Evolutionary conservation across 2,329 filamentous ascomycete species (phyloP).

Genomic region (Exophiala sideris): DNA sequence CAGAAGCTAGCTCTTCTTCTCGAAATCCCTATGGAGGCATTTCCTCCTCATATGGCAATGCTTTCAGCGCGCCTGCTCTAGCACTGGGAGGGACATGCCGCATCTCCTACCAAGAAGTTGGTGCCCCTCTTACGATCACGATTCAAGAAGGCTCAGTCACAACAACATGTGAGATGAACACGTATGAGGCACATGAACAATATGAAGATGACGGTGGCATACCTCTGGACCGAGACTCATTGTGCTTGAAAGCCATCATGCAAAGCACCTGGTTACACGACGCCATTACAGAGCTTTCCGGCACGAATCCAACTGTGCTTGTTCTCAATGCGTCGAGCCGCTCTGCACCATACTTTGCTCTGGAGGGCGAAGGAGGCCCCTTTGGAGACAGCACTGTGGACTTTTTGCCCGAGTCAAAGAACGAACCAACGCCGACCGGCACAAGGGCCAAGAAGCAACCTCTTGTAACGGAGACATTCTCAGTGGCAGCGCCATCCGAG

Average conservation of each 20-base stretch:
- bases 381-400: slow-evolving; percentile 61
- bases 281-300: slow-evolving; percentile 52
- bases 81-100: slow-evolving; percentile 84
- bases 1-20: slow-evolving; percentile 55
- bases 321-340: slow-evolving; percentile 63
- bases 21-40: slow-evolving; percentile 28
- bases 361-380: slow-evolving; percentile 62
- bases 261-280: slow-evolving; percentile 53
- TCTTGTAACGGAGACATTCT: slow-evolving; percentile 50
- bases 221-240: slow-evolving; percentile 75
- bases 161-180: slow-evolving; percentile 84
- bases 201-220: slow-evolving; percentile 69
- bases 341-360: slow-evolving; percentile 65
- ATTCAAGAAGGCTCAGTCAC: slow-evolving; percentile 83
- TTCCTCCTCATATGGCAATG: slow-evolving; percentile 54
- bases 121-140: slow-evolving; percentile 76
- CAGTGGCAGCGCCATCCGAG: slow-evolving; percentile 56
- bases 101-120: slow-evolving; percentile 70
- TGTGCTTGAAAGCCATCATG: slow-evolving; percentile 95
- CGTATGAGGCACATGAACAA: slow-evolving; percentile 59
- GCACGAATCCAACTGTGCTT: slow-evolving; percentile 68
- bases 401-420: slow-evolving; percentile 51
- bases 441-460: slow-evolving; percentile 35
- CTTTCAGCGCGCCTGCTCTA: slow-evolving; percentile 78
- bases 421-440: slow-evolving; percentile 36